These are phyloP conservation scores for Paraphaeosphaeria sporulosa DNA, from an alignment of 2,329 filamentous ascomycete genomes.

Conservation along the genomic window DNA sequence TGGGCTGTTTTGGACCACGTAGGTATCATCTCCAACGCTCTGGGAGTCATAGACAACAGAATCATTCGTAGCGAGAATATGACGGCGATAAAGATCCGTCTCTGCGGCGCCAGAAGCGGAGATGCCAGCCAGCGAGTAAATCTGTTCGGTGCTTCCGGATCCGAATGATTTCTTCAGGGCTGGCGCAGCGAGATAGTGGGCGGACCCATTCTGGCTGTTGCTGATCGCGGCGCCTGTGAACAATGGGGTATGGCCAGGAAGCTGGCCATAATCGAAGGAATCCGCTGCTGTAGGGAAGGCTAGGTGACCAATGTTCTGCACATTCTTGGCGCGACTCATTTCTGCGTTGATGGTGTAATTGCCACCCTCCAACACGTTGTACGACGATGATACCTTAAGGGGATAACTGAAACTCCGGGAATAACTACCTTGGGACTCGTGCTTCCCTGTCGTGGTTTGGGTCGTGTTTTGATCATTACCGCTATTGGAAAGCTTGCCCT, in stretches of 20 bases:
- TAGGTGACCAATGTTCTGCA: conserved; percentile 54
- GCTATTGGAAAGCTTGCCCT: conserved; percentile 61
- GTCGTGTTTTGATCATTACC: conserved; percentile 63
- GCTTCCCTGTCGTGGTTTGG: conserved; percentile 60
- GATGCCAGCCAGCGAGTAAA: conserved; percentile 62
- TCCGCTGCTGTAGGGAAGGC: conserved; percentile 69
- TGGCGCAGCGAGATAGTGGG: conserved; percentile 60
- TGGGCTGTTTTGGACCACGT: conserved; percentile 20
- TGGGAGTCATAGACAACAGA: conserved; percentile 60
- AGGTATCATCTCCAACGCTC: conserved; percentile 31
- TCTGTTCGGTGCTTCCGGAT: conserved; percentile 65
- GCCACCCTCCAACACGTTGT: conserved; percentile 50
- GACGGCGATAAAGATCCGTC: conserved; percentile 63
- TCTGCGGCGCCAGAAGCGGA: conserved; percentile 22
- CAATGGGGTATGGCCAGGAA: conserved; percentile 17
- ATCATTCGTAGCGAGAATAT: conserved; percentile 64
- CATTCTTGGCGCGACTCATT: conserved; percentile 59
- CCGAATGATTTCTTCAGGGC: conserved; percentile 59
- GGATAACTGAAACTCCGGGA: conserved; percentile 65
- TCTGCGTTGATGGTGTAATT: conserved; percentile 56
- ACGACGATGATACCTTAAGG: conserved; percentile 64
- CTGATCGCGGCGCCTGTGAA: conserved; percentile 53
- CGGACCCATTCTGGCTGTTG: conserved; percentile 66
- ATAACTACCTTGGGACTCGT: conserved; percentile 50
- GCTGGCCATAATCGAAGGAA: conserved; percentile 56